Conservation (phyloP, 192 early-diverging fungal genomes). For the Backusella psychrophila region DNA sequence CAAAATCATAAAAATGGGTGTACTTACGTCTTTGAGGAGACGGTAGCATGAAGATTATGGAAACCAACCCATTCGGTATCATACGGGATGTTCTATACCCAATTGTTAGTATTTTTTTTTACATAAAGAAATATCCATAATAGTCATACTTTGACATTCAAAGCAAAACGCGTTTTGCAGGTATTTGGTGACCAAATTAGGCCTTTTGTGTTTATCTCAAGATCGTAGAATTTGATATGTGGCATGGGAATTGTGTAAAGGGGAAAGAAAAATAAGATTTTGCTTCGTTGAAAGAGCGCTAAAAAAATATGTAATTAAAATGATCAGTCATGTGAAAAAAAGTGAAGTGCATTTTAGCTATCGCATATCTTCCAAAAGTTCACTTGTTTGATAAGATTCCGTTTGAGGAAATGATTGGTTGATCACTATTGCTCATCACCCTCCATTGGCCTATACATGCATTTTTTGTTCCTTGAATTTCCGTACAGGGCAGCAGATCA, state of each 20-base stretch:
- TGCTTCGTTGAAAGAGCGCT: neutral
- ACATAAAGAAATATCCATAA: neutral
- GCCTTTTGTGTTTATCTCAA: neutral
- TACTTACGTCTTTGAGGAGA: neutral
- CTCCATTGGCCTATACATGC: neutral
- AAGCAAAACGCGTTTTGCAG: neutral
- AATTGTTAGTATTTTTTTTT: neutral
- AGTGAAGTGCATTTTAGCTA: neutral
- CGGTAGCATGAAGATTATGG: neutral
- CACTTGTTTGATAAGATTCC: neutral
- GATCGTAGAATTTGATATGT: neutral
- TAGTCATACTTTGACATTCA: neutral
- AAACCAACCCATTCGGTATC: neutral
- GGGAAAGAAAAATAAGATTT: neutral
- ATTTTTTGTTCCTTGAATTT: conserved; percentile 6
- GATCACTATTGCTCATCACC: neutral
- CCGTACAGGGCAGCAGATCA: neutral
- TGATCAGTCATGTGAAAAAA: neutral
- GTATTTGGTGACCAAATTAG: neutral
- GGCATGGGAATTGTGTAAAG: neutral
- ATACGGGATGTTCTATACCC: neutral
- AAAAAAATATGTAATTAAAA: neutral
- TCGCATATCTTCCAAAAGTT: neutral
- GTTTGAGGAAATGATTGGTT: neutral
- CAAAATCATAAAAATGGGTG: neutral